phyloP scores from a whole-genome alignment of 768 basidiomycete genomes.

The Mycena amicta region DNA sequence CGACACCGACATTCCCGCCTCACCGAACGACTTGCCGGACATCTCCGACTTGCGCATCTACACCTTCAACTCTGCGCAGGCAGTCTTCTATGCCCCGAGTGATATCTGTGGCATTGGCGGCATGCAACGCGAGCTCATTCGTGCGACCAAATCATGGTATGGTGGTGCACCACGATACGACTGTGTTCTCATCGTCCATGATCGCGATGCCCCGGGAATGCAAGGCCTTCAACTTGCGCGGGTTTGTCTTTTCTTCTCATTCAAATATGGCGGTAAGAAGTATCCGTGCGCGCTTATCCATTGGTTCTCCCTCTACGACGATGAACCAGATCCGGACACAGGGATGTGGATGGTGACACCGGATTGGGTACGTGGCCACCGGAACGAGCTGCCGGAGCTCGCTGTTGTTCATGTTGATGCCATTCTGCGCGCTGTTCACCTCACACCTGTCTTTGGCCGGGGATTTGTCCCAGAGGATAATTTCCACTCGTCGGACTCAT shows the following conservation, averaged over 20 bases:
- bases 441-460: slow-evolving; percentile 22
- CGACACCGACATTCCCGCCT: slow-evolving; percentile 9
- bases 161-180: slow-evolving; percentile 29
- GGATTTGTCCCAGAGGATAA: slow-evolving; percentile 1
- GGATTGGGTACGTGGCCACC: slow-evolving; percentile 21
- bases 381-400: background rate
- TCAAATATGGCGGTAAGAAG: slow-evolving; percentile 15
- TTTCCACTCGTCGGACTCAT: background rate
- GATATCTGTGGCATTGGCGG: slow-evolving; percentile 33
- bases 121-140: slow-evolving; percentile 33
- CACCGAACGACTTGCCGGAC: slow-evolving; percentile 9
- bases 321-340: slow-evolving; percentile 24
- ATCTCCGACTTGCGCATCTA: slow-evolving; percentile 25
- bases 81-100: slow-evolving; percentile 39
- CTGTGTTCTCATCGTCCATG: slow-evolving; percentile 28
- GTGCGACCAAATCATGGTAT: slow-evolving; percentile 31
- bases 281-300: slow-evolving; percentile 30
- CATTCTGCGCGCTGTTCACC: slow-evolving; percentile 22
- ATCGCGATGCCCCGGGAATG: slow-evolving; percentile 25
- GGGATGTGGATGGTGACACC: slow-evolving; percentile 34
- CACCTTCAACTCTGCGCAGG: slow-evolving; percentile 32
- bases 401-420: slow-evolving; percentile 20
- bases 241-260: slow-evolving; percentile 29
- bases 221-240: slow-evolving; percentile 27
- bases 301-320: slow-evolving; percentile 26